phyloP scores from a whole-genome alignment of 2,329 filamentous ascomycete species.

The Thelonectria blattea region DNA sequence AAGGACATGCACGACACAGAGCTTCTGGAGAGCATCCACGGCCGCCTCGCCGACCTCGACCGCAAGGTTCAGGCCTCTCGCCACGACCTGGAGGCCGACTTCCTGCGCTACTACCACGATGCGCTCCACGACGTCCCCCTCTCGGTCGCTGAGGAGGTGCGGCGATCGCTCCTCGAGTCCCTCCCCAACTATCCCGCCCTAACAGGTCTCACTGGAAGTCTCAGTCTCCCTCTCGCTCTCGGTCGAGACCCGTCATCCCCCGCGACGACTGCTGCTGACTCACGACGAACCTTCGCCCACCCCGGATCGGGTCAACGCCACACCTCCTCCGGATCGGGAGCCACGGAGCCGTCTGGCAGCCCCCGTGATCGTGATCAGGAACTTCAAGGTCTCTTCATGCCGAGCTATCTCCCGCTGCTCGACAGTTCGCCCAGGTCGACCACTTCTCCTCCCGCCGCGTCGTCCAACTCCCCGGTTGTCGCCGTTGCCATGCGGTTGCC shows the following conservation, averaged over 20 bases:
- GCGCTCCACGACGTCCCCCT: slow-evolving; percentile 56
- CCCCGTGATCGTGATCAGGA: slow-evolving; percentile 64
- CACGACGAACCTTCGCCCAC: slow-evolving; percentile 41
- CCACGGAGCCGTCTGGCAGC: slow-evolving; percentile 46
- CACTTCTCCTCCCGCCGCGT: slow-evolving; percentile 26
- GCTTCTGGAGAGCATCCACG: slow-evolving; percentile 58
- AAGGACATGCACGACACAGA: slow-evolving; percentile 48
- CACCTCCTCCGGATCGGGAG: slow-evolving; percentile 37
- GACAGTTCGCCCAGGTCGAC: slow-evolving; percentile 49
- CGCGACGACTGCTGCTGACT: slow-evolving; percentile 42
- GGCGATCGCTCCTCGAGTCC: slow-evolving; percentile 53
- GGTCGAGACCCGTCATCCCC: slow-evolving; percentile 37
- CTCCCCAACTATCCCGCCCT: slow-evolving; percentile 52
- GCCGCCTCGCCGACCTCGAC: slow-evolving; percentile 62
- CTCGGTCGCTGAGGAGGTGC: slow-evolving; percentile 54
- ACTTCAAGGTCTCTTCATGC: slow-evolving; percentile 68
- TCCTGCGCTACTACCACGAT: slow-evolving; percentile 58
- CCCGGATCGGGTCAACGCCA: slow-evolving; percentile 42
- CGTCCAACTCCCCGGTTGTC: slow-evolving; percentile 22
- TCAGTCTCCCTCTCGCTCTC: slow-evolving; percentile 46
- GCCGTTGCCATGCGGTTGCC: slow-evolving; percentile 36
- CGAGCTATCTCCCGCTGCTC: slow-evolving; percentile 66
- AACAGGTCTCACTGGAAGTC: slow-evolving; percentile 44
- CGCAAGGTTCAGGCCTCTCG: slow-evolving; percentile 62
- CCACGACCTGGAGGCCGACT: slow-evolving; percentile 62